Conservation (phyloP, 768 basidiomycete species). For the Xerocomus brunneocitrinus region DNA sequence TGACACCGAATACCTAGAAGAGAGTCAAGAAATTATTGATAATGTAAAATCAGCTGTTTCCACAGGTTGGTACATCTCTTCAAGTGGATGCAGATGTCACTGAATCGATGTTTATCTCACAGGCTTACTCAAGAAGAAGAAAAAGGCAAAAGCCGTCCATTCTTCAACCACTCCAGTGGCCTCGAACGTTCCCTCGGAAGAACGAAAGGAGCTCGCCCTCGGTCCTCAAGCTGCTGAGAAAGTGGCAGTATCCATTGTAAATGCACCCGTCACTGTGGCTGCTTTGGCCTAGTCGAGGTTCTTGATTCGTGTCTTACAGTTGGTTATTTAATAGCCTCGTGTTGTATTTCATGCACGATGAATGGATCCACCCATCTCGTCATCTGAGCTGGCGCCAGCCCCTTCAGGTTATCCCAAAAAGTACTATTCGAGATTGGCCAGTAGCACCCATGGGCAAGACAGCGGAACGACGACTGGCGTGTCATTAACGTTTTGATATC, state of each 20-base stretch:
- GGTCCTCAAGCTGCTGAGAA: neutral
- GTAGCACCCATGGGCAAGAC: too few relatives aligned
- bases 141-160: constrained; percentile 52
- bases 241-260: neutral
- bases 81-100: neutral
- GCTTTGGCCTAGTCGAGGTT: constrained; percentile 11
- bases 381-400: neutral
- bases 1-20: constrained; percentile 88
- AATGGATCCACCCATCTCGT: neutral
- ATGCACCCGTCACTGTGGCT: constrained; percentile 7
- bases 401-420: too few relatives aligned
- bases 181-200: constrained; percentile 17
- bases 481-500: neutral
- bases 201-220: neutral
- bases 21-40: constrained; percentile 87
- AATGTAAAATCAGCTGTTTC: constrained; percentile 88
- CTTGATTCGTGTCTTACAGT: neutral
- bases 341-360: neutral
- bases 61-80: constrained; percentile 49
- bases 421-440: neutral
- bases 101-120: constrained; percentile 16
- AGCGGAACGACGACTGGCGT: neutral
- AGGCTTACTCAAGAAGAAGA: constrained; percentile 74
- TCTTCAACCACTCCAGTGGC: constrained; percentile 16
- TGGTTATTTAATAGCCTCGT: neutral